Base-by-base conservation (phyloP, 768 basidiomycete genomes). In the Lactarius deliciosus region DNA sequence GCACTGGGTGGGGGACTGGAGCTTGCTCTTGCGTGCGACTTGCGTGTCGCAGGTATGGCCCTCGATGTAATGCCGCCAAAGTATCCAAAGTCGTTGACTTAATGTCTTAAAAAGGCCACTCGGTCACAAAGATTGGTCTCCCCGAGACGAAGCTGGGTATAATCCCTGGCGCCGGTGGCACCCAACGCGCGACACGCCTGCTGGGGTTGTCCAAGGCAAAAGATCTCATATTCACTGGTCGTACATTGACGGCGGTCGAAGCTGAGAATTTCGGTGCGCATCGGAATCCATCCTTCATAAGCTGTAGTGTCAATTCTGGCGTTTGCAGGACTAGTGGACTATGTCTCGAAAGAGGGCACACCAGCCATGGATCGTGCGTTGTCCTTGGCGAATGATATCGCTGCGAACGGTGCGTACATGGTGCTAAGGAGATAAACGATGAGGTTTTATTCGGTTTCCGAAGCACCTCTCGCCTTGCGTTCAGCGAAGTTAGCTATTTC, bases 1-100 rank as follows among this genome's bases (percentile, higher is more conserved):
- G 95, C 95, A 10, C 81, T 98, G 0, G 95, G 95, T 11, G 95
- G 95, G n/a, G 95, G 95, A 2, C 81, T 95, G 34, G 95, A 98
- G 76, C 76, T 97, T 65, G 83, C 89, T 65, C 81, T 98, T 61
- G 90, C 92, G 2, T 96, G 94, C 77, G 95, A 98, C 79, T 76
- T 98, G 72, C 85, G 95, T 40, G 88, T 96, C 32, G 94, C 90
- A 66, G 92, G 94, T 94, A 76, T 64, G 81, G 8, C 5, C 28
- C 22, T 45, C 22, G 20, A n/a, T 77, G 45, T 59, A 32, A 34
- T 16, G 2, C 32, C 9, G 25, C 34, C n/a, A 25, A 8, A 30
- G 53, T 30, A 36, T 62, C n/a, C 18, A 57, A 38, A 40, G 18
- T 34, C 1, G 5, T 50, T 58, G 13, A 56, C 38, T 0, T 16